Base-by-base conservation (phyloP, 306 rosid species). In the Pyrus pyrifolia region DNA sequence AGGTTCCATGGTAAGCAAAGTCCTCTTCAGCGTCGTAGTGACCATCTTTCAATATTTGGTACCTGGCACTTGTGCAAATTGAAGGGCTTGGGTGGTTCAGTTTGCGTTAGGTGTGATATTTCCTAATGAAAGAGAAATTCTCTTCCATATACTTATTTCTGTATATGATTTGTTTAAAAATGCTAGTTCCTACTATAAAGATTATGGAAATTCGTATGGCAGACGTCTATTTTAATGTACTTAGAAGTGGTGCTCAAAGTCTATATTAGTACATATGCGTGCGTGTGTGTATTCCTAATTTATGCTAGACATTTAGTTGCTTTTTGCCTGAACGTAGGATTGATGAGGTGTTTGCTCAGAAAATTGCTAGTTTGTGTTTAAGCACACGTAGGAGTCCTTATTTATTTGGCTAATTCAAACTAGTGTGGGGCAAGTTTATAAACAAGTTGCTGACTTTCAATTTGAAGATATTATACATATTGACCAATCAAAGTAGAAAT, bases 1-100 rank as follows among this genome's bases (percentile, higher is more conserved):
- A 78, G 99, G 99, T 83, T 95, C 99, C 73, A 93, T 93, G 98
- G 98, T 93, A 91, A 77, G 79, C 74, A 77, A 74, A 30, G 40
- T 76, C 77, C 74, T 23, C 27, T 46, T 70, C 33, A 49, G 30
- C 72, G 58, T n/a, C 5, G 4, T 35, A 25, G 9, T 35, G 21
- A 21, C 59, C 23, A 46, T 31, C 17, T 38, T 21, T 33, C 8
- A 53, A 29, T 18, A 52, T 70, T 31, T 72, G 55, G 22, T 40
- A 70, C 62, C 42, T 70, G 3, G 19, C 40, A 35, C 40, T 11
- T 52, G 30, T 70, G 45, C 27, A 51, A 35, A 71, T 57, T 5
- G 15, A 72, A 35, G 67, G 49, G 23, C 21, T 18, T 71, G 46
- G 64, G 35, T 11, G 31, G 14, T 69, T 19, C 4, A 35, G 33